Evolutionary conservation across 495 filamentous ascomycete species (phyloP).

Genomic region (Friedmanniomyces simplex): DNA sequence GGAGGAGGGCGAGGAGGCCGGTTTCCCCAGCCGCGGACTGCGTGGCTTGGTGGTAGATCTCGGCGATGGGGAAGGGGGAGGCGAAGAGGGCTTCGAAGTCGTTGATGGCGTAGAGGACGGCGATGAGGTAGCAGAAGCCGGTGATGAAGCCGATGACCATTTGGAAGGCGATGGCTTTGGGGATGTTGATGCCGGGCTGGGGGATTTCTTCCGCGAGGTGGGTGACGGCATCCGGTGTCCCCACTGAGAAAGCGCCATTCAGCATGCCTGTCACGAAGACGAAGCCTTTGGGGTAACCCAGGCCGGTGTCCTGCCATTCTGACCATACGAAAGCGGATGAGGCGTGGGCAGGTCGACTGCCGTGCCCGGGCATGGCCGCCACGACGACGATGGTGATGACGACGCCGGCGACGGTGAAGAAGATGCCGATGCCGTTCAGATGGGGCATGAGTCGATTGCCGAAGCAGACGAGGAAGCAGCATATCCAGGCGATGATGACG

Average conservation of each 20-base stretch:
- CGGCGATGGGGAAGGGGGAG: slow-evolving; percentile 56
- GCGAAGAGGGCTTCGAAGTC: slow-evolving; percentile 49
- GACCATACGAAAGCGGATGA: slow-evolving; percentile 24
- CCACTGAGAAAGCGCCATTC: slow-evolving; percentile 76
- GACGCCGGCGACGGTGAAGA: slow-evolving; percentile 57
- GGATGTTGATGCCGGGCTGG: slow-evolving; percentile 19
- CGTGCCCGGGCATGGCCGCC: slow-evolving; percentile 54
- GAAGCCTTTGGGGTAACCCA: slow-evolving; percentile 56
- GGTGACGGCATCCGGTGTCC: slow-evolving; percentile 51
- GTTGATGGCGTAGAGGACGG: slow-evolving; percentile 59
- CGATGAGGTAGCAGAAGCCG: slow-evolving; percentile 63
- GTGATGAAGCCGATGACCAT: slow-evolving; percentile 45
- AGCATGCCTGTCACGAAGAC: slow-evolving; percentile 71
- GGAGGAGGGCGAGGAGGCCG: slow-evolving; percentile 42
- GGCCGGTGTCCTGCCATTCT: slow-evolving; percentile 50
- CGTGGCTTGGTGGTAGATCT: slow-evolving; percentile 70
- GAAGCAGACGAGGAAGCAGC: slow-evolving; percentile 53
- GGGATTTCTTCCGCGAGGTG: slow-evolving; percentile 78
- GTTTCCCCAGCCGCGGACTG: slow-evolving; percentile 43
- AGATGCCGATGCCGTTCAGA: slow-evolving; percentile 54
- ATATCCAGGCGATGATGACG: slow-evolving; percentile 54
- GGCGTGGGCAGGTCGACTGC: slow-evolving; percentile 21
- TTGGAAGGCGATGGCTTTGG: slow-evolving; percentile 18
- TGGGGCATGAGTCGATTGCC: slow-evolving; percentile 54
- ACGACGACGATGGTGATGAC: slow-evolving; percentile 62